phyloP scores from a whole-genome alignment of 2,329 filamentous ascomycete genomes.

The Colletotrichum salicis region DNA sequence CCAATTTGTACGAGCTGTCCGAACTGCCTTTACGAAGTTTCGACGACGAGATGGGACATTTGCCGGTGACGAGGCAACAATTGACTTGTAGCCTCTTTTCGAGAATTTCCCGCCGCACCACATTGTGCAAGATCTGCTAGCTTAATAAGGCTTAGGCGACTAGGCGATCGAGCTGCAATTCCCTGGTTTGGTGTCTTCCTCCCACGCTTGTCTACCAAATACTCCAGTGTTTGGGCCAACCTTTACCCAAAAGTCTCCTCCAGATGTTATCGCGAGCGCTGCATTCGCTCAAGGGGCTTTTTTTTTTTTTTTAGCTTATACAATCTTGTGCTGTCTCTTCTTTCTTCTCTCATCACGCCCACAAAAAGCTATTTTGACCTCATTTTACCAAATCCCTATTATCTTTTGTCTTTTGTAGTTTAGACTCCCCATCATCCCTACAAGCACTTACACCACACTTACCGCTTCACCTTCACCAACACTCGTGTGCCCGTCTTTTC shows the following conservation, averaged over 20 bases:
- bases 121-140: background rate
- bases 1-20: background rate
- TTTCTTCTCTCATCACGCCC: background rate
- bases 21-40: conserved; percentile 1
- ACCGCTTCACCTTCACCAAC: background rate
- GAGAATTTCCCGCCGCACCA: background rate
- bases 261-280: conserved; percentile 1
- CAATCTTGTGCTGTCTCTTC: background rate
- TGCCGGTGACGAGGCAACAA: background rate
- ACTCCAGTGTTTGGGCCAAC: background rate
- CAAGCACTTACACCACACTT: background rate
- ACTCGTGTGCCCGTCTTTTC: background rate
- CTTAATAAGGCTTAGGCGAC: background rate
- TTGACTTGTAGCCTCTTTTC: background rate
- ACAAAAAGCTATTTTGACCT: background rate
- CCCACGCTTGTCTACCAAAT: background rate
- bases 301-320: background rate
- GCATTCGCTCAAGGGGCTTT: background rate
- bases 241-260: background rate
- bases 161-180: background rate
- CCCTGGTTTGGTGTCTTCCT: background rate
- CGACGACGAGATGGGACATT: background rate
- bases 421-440: background rate
- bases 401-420: background rate
- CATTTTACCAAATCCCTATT: background rate